Evolutionary conservation across 169 alveolate genomes (phyloP), one percentile per base, ranked within the genome.

Genomic region (Plasmodium inui): DNA sequence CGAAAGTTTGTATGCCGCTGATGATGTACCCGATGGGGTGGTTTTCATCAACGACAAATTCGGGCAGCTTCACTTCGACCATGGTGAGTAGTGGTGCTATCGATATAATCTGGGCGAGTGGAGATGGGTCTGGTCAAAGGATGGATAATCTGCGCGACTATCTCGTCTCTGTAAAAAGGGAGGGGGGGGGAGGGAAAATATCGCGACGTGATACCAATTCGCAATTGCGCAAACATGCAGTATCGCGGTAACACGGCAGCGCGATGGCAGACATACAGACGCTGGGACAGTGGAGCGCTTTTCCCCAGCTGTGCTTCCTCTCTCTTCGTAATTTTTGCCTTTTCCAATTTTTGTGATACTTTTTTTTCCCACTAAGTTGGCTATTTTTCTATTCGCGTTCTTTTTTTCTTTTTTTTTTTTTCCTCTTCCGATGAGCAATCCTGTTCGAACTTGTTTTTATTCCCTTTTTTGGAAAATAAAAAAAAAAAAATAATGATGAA

Each of bases 11-110:
- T 14, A 97, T 97, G 41, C 96, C 95, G 28, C 93, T 94, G 26
- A 97, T 96, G 55, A 95, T 32, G 84, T 96, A 97, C 2, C 98
- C 98, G 55, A 94, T 96, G 5, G 98, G 98, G 83, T 97, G 96
- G 73, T 94, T 93, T 61, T 96, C 95, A 57, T 97, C 98, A 83
- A 92, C 91, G 19, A 97, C 70, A 78, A 97, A 94, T 19, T 95
- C 94, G 3, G 97, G 97, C 10, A 85, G 50, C 80, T 85, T 85
- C 19, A 74, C 34, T 6, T 85, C 67, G 44, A 83, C 0, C 93
- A 85, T 28, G 37, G n/a, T 19, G 28, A 83, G n/a, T 46, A 83
- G n/a, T 46, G 57, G 57, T 46, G 57, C 57, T 46, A 46, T 46
- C 57, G 57, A 46, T 46, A 12, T 10, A 46, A 37, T 46, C 6